Evolutionary conservation across 306 rosid genomes (phyloP).

Genomic region (Quercus alba): DNA sequence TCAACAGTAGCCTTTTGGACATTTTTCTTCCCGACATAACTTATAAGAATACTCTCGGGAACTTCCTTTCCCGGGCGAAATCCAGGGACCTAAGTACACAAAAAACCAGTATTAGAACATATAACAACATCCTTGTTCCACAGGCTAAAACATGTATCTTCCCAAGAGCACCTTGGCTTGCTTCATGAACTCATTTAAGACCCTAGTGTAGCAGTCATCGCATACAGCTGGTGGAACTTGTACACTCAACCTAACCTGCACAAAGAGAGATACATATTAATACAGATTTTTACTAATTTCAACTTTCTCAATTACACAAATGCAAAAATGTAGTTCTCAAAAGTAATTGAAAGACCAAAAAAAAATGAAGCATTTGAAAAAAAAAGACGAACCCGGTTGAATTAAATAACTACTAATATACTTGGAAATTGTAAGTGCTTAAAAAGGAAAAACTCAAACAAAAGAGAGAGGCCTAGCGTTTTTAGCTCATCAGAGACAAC

Average conservation of each 20-base stretch:
- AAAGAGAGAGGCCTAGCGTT: neutral
- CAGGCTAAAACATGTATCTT: slow-evolving; percentile 10
- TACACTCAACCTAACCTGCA: slow-evolving; percentile 79
- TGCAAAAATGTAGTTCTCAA: neutral
- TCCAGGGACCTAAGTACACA: slow-evolving; percentile 68
- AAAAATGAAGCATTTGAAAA: neutral
- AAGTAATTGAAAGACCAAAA: neutral
- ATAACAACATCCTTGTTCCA: slow-evolving; percentile 1
- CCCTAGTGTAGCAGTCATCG: slow-evolving; percentile 70
- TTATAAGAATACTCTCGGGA: slow-evolving; percentile 70
- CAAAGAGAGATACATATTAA: neutral
- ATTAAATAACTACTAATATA: neutral
- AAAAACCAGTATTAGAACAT: slow-evolving; percentile 16
- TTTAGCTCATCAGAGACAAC: neutral
- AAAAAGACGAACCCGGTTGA: neutral
- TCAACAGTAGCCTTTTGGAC: slow-evolving; percentile 76
- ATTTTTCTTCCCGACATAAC: slow-evolving; percentile 64
- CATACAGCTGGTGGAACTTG: slow-evolving; percentile 81
- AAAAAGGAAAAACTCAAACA: neutral
- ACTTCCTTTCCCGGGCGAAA: slow-evolving; percentile 76
- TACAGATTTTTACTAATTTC: neutral
- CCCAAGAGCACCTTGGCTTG: slow-evolving; percentile 56
- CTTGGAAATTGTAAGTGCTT: neutral
- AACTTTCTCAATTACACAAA: neutral
- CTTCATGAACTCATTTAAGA: slow-evolving; percentile 72